Base-by-base conservation (phyloP, 2,329 filamentous ascomycete genomes). In the Botrytis sinoallii region DNA sequence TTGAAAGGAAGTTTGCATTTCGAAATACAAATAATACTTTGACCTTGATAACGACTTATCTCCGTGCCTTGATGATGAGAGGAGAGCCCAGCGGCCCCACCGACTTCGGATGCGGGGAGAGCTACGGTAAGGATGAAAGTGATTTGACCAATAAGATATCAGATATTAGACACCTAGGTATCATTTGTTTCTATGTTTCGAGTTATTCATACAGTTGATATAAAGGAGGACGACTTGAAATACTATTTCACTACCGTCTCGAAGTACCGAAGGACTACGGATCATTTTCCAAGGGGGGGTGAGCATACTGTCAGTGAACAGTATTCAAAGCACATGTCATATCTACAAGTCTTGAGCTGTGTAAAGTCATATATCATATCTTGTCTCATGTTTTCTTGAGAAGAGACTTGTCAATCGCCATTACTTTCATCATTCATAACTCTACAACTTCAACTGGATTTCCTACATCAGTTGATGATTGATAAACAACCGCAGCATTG, bases 401-500 rank as follows among this genome's bases (percentile, higher is more conserved):
- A 25, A 68, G 29, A 38, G 7, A 46, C 42, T 10, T 32, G 6
- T n/a, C 38, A 29, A 29, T 55, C n/a, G 3, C 16, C 25, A 29
- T 55, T 29, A 0, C 5, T 1, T 67, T 67, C 32, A 32, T 38
- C 35, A 65, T 29, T 79, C 66, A 81, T 55, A 81, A 44, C 22
- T 81, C 78, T 44, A 81, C 77, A 70, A 81, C 65, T 69, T 80
- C 75, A 22, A 75, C 75, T n/a, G 74, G 69, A 77, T 88, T 88
- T 22, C 84, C 83, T 60, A 88, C 78, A 74, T 83, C 81, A 1
- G 85, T 85, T 55, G 83, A 86, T 69, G 83, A 85, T 65, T 84
- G 83, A 71, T 83, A 83, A 77, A 86, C 87, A 78, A 88, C 80
- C 18, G 88, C 86, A 22, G 90, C 89, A 82, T 92, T 92, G 4